Conservation (phyloP, 2,329 filamentous ascomycete genomes). For the Aureobasidium sp. region DNA sequence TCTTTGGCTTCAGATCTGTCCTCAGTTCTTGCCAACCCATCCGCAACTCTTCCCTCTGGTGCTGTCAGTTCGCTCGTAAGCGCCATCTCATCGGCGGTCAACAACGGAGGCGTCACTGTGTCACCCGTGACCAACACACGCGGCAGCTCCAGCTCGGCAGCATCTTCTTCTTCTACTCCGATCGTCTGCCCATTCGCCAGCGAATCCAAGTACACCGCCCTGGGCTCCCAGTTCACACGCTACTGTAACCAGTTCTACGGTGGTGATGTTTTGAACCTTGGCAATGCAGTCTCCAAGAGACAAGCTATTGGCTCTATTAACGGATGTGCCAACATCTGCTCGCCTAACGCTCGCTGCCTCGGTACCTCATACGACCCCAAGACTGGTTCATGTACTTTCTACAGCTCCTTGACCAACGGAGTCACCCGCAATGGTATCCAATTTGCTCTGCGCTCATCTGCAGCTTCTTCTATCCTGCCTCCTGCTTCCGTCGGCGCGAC, state of each 20-base stretch:
- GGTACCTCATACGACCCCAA: background rate
- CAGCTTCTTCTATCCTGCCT: background rate
- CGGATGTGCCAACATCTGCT: background rate
- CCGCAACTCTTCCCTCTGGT: background rate
- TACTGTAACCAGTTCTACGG: slow-evolving; percentile 11
- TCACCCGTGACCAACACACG: background rate
- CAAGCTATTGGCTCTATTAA: background rate
- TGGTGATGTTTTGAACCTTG: background rate
- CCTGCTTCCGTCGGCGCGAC: background rate
- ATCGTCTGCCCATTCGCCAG: background rate
- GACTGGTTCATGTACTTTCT: background rate
- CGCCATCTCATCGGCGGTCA: background rate
- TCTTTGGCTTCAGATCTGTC: background rate
- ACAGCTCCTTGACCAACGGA: background rate
- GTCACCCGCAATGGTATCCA: background rate
- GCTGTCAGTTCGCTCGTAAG: background rate
- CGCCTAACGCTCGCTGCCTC: background rate
- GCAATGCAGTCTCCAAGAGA: background rate
- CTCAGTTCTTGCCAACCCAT: slow-evolving; percentile 1
- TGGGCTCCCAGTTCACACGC: background rate
- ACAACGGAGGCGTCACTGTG: background rate
- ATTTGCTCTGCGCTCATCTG: background rate
- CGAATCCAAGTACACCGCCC: background rate
- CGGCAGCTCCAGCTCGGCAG: background rate
- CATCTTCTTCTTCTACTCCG: background rate